Base-by-base conservation (phyloP, 2,329 filamentous ascomycete genomes). In the Aspergillus transmontanensis region DNA sequence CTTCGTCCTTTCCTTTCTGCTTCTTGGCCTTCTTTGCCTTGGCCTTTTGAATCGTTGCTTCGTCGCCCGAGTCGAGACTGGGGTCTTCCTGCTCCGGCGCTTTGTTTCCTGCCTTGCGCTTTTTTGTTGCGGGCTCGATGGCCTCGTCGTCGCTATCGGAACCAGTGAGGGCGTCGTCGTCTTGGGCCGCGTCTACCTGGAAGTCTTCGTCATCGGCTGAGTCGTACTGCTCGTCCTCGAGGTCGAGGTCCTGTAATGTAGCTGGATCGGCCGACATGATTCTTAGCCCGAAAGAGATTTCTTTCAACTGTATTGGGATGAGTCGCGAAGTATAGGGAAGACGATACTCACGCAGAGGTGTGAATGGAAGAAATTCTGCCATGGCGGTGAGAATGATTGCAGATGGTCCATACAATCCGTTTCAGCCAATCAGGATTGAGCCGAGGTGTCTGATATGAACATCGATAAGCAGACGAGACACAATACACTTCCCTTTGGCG, bases 61-160 rank as follows among this genome's bases (percentile, higher is more conserved):
- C 85, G 67, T 87, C 85, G 4, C 85, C 85, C 10, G 85, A 86
- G 62, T 86, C 83, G 4, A 86, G 72, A 43, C 80, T 82, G 6
- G 75, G 74, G 11, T 76, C 76, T n/a, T 73, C 69, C 4, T 65
- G 66, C 6, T 60, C 64, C 28, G 64, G 66, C 41, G 59, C 61
- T 57, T 73, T 72, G 16, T 68, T 70, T 39, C 61, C 71, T 57
- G 51, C 74, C 65, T 72, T 79, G 67, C 67, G 74, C 63, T 80
- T 82, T 62, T 78, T 76, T 61, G 78, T 81, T 23, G 72, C 74
- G 2, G 77, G 73, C 45, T 72, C 72, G 26, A 28, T 34, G 19
- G 61, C 16, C 32, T 71, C 71, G 2, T 78, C 78, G 3, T 77
- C 76, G 41, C 65, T 66, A 11, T 69, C 69, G 19, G 73, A 75